Evolutionary conservation across 2,329 filamentous ascomycete genomes (phyloP), one percentile per base, ranked within the genome.

Genomic region (Penicillium corylophilum): DNA sequence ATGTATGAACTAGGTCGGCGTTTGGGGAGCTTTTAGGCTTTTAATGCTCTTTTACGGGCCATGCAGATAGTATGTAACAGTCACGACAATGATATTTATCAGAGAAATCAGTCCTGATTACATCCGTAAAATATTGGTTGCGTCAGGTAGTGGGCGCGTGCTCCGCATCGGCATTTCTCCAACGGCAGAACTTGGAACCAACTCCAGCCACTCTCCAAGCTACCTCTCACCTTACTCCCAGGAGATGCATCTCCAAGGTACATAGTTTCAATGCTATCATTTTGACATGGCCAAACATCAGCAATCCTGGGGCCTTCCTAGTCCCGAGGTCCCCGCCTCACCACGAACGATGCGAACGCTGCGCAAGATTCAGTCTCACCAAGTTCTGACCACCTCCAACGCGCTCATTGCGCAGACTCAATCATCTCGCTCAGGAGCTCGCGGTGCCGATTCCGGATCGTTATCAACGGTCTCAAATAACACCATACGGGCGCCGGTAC

Each of bases 301-400:
- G 23, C 58, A 60, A 39, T 54, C 56, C 35, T 62, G 60, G 61
- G 62, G 62, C 47, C 55, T 69, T 41, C 59, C 64, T n/a, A 57
- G 57, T 50, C 61, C 65, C 35, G 64, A 68, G 26, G 56, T 63
- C 41, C 68, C 69, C 31, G 79, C 84, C 55, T 85, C 84, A 24
- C 84, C 85, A 39, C 81, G 84, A 55, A 84, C 83, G 23, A 82
- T 85, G 67, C 83, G 87, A 63, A 81, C 82, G 42, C 78, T 91
- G 54, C 83, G 88, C 61, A 86, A 87, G 67, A 82, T 90, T 26
- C 87, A 90, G 71, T 91, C 88, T 28, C 87, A 89, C 45, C 87
- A 90, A 53, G 66, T 74, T 78, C 81, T 71, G 73, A 90, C 67
- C 67, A 82, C 82, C 0, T 75, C 86, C 57, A 83, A 85, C 62